Evolutionary conservation across 2,329 filamentous ascomycete species (phyloP), one percentile per base, ranked within the genome.

Genomic region (Dactylellina leptospora): DNA sequence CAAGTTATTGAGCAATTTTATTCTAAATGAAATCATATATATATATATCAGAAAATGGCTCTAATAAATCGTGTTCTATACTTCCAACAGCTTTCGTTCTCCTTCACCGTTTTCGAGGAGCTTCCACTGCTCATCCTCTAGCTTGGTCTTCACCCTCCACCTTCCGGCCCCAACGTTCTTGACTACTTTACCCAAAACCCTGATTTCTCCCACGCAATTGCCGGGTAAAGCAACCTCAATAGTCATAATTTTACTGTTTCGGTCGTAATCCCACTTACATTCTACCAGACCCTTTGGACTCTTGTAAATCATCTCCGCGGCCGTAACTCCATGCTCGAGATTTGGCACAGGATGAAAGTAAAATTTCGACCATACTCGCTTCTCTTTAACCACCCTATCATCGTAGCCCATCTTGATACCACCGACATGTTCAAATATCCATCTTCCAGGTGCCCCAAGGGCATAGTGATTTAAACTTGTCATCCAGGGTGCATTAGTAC

Each of bases 391-490:
- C 4, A 40, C 40, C 6, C 20, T 18, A 44, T 53, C 53, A 10
- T 54, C 36, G 18, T 47, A 30, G 22, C 54, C 45, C 0, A 80
- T 79, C 0, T 78, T 78, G 0, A 83, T 75, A 0, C 82, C 82
- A 1, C 81, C 82, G 10, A 83, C 78, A 3, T 78, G 79, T 25
- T 79, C 77, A 63, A 83, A 81, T 20, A 84, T 79, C 81, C 82
- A 84, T 66, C 82, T 79, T 1, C 80, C 82, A 0, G 84, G 81
- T 0, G 81, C 80, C 0, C 83, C 82, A 16, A 83, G 80, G 0
- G 83, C 80, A 58, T 84, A 84, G 73, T 84, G 82, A 23, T 84
- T 84, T 71, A 83, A 83, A 16, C 82, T 83, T 0, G 82, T 83
- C 83, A 84, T 84, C 33, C 78, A 75, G 0, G 82, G 81, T 0